These are phyloP conservation scores for Leccinum pachyderme DNA, from an alignment of 1,284 basidiomycete genomes.

Conservation along the genomic window DNA sequence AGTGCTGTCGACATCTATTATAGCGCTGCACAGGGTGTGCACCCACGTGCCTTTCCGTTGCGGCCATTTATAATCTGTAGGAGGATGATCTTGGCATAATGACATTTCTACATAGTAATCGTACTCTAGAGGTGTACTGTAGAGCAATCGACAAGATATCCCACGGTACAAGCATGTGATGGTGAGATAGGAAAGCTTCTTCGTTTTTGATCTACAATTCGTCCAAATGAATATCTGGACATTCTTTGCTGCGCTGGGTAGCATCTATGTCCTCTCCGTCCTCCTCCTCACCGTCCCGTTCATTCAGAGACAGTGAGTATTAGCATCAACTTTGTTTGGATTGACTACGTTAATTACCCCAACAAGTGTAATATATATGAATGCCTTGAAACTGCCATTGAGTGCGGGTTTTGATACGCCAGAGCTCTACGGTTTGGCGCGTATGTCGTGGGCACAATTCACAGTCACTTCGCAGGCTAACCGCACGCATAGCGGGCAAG, in stretches of 20 bases:
- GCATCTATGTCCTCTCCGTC: constrained; percentile 55
- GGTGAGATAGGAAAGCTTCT: too few species aligned
- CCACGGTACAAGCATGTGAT: too few species aligned
- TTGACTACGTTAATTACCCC: constrained; percentile 10
- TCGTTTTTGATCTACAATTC: too few species aligned
- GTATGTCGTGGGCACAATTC: constrained; percentile 45
- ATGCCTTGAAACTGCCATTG: constrained; percentile 65
- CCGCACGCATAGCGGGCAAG: constrained; percentile 62
- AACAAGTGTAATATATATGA: constrained; percentile 59
- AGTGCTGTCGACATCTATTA: too few species aligned
- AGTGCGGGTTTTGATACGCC: constrained; percentile 64
- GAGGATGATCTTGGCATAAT: background rate
- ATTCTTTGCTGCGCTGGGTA: constrained; percentile 41
- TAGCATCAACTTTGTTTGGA: constrained; percentile 8
- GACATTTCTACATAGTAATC: too few species aligned
- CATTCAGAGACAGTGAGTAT: constrained; percentile 74
- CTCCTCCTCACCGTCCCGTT: constrained; percentile 57
- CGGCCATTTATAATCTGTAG: too few species aligned
- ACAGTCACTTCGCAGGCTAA: constrained; percentile 1
- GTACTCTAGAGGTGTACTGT: too few species aligned
- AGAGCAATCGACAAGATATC: too few species aligned
- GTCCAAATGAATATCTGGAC: constrained; percentile 26
- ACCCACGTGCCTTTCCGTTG: too few species aligned
- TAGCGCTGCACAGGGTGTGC: too few species aligned
- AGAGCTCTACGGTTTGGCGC: constrained; percentile 78